phyloP scores from a whole-genome alignment of 2,329 filamentous ascomycete genomes.

The Exophiala alcalophila region DNA sequence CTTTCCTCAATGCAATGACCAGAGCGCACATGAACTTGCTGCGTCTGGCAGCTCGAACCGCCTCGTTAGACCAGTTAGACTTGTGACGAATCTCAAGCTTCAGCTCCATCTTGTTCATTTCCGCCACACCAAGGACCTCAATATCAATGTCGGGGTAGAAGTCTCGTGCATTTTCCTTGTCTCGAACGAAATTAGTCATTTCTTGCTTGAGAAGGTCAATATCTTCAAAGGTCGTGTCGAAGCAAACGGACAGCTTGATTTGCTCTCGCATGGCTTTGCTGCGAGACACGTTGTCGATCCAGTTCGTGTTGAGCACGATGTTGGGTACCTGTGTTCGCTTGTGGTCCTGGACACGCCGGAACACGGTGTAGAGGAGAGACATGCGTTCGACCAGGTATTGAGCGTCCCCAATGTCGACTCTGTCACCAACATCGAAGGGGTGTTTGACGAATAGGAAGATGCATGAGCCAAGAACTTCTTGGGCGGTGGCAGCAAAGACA shows the following conservation, averaged over 20 bases:
- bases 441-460: conserved; percentile 99
- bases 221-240: conserved; percentile 84
- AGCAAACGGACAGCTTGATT: conserved; percentile 75
- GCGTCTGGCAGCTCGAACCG: conserved; percentile 72
- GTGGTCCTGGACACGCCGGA: conserved; percentile 77
- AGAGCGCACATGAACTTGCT: conserved; percentile 98
- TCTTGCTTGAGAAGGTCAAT: conserved; percentile 80
- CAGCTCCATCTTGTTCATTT: conserved; percentile 83
- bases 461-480: conserved; percentile 96
- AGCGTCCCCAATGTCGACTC: conserved; percentile 71
- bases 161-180: conserved; percentile 83
- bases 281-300: conserved; percentile 90
- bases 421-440: conserved; percentile 91
- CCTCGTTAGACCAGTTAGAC: conserved; percentile 86
- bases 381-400: conserved; percentile 87
- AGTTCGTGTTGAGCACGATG: conserved; percentile 85
- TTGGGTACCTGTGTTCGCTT: conserved; percentile 84
- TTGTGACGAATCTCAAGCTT: conserved; percentile 86
- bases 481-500: conserved; percentile 85
- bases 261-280: conserved; percentile 89
- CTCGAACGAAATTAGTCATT: conserved; percentile 78
- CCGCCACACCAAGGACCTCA: conserved; percentile 72
- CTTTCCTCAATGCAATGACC: conserved; percentile 75
- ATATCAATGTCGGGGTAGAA: conserved; percentile 83
- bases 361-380: conserved; percentile 87